Base-by-base conservation (phyloP, 106 monocot species). In the Xerophyta viscosa region DNA sequence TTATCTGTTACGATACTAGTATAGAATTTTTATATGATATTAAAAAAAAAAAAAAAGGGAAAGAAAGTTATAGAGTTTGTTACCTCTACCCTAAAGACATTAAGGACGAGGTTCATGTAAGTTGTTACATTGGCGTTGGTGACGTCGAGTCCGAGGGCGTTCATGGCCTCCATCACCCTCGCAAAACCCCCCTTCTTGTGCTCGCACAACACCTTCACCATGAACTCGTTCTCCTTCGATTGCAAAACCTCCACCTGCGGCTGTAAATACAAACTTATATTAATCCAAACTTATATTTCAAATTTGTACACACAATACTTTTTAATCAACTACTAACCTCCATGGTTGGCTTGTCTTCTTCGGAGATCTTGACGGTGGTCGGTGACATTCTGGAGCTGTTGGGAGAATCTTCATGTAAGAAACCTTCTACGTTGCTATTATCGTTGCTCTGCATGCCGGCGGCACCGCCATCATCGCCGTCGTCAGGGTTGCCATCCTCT, bases 231-330 rank as follows among this genome's bases (percentile, higher is more conserved):
- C 43, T 54, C 79, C 36, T 81, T 69, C 29, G 83, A 37, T 45
- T 86, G 74, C 58, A 50, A 76, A 60, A 90, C 98, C 57, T 98
- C 90, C 62, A 98, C 86, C 58, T 89, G 98, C 3, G 82, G 78
- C 98, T 92, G 23, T 14, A 11, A 8, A 62, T 42, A 29, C 0
- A n/a, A n/a, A n/a, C n/a, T n/a, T n/a, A n/a, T n/a, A n/a, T n/a
- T n/a, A n/a, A n/a, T n/a, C n/a, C n/a, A n/a, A n/a, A n/a, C n/a
- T n/a, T n/a, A n/a, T n/a, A n/a, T n/a, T n/a, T n/a, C 11, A 33
- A 20, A 66, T 12, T 12, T 23, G 1, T 20, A 46, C 13, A 26
- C 3, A 18, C 28, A 30, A 2, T 4, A 26, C 8, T 8, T 20
- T 24, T 20, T 41, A 15, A 2, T 14, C 43, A 3, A 8, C 9